Percentiles rank a stretch among this genome's conserved stretches.
Conservation (phyloP, 2,329 filamentous ascomycete species). For the Pestalotiopsis sp. region DNA sequence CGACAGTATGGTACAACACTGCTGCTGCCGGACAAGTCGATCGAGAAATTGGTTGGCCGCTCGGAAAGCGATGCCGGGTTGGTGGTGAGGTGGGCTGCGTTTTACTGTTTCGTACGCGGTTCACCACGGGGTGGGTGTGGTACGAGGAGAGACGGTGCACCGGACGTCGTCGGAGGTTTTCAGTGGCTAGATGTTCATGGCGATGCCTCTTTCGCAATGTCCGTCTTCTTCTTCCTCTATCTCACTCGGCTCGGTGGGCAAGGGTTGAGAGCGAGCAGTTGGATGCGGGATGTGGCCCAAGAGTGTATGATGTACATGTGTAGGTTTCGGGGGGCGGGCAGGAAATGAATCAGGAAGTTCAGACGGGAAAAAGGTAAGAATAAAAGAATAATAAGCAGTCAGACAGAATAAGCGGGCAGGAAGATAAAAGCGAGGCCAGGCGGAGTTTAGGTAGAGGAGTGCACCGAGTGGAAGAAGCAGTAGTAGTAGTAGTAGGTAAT, state of each 20-base stretch:
- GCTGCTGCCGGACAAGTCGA: not conserved
- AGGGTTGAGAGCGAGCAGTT: not conserved
- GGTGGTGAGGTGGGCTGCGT: not conserved
- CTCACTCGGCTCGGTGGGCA: not conserved
- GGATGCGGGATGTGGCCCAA: not conserved
- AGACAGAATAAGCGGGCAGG: not conserved
- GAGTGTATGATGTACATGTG: not conserved
- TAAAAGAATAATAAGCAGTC: not conserved
- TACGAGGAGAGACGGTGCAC: not conserved
- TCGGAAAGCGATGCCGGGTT: not conserved
- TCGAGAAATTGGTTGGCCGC: not conserved
- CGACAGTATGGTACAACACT: not conserved
- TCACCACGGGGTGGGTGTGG: not conserved
- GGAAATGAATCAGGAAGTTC: not conserved
- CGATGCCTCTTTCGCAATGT: not conserved
- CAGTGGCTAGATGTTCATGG: not conserved
- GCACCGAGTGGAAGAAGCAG: too few species aligned
- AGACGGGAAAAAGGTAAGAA: not conserved
- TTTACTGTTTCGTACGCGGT: not conserved
- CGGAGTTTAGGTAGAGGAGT: not conserved
- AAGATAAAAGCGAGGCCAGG: not conserved
- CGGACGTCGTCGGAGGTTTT: not conserved
- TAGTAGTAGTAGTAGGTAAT: too few species aligned
- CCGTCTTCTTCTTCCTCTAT: not conserved
- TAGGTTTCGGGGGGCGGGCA: not conserved